These are phyloP conservation scores for Diaporthe australafricana DNA, from an alignment of 2,329 filamentous ascomycete species.

Conservation along the genomic window DNA sequence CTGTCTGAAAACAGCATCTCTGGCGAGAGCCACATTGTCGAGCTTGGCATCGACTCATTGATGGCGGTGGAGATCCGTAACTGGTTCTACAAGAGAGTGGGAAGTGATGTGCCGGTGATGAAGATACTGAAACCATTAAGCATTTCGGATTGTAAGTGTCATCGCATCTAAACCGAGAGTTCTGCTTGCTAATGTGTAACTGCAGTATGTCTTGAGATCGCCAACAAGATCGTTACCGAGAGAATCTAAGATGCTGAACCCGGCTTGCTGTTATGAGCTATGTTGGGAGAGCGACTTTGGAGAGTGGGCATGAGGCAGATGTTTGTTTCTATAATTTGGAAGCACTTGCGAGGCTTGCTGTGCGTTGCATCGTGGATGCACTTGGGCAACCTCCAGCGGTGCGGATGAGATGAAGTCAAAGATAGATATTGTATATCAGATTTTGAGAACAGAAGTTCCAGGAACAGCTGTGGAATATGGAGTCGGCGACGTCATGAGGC, in stretches of 20 bases:
- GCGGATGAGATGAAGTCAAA: conserved; percentile 1
- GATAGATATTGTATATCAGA: background rate
- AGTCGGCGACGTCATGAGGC: conserved; percentile 18
- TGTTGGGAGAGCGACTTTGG: background rate
- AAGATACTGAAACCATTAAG: conserved; percentile 53
- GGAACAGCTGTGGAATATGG: background rate
- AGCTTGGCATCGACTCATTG: conserved; percentile 56
- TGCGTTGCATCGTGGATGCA: background rate
- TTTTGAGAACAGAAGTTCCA: background rate
- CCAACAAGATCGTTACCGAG: conserved; percentile 20
- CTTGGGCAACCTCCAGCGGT: background rate
- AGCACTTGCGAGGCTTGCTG: background rate
- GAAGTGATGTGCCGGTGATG: conserved; percentile 58
- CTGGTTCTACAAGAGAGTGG: conserved; percentile 58
- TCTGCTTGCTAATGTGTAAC: background rate
- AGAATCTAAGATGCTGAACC: background rate
- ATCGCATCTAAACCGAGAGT: background rate
- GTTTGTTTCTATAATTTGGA: background rate
- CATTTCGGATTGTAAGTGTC: conserved; percentile 37
- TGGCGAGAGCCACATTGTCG: conserved; percentile 47
- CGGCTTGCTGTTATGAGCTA: background rate
- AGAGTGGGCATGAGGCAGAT: background rate
- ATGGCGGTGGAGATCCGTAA: conserved; percentile 55
- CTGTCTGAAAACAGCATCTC: conserved; percentile 45
- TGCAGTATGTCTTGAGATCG: conserved; percentile 27